Conservation (phyloP, 129 eudicot genomes). For the Mikania micrantha region DNA sequence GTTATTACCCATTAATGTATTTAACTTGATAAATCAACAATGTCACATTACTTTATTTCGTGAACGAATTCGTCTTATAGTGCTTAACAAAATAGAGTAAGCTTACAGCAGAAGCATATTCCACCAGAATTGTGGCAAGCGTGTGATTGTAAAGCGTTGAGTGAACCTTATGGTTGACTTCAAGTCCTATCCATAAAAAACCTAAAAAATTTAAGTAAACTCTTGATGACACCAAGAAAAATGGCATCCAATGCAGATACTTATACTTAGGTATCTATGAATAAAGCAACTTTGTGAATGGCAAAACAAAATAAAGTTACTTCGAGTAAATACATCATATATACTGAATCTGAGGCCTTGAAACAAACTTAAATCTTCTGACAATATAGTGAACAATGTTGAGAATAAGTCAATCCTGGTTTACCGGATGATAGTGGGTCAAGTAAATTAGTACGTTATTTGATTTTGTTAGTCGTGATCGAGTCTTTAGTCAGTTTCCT, state of each 20-base stretch:
- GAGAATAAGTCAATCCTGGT: too few relatives aligned
- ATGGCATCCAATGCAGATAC: neutral
- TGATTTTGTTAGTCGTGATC: too few relatives aligned
- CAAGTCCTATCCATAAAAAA: constrained; percentile 38
- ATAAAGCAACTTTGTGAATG: neutral
- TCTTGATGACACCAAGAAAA: neutral
- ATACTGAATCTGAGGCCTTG: neutral
- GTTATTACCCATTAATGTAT: neutral
- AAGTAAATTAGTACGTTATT: too few relatives aligned
- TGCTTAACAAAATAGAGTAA: neutral
- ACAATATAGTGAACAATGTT: too few relatives aligned
- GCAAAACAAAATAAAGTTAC: neutral
- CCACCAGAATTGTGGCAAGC: constrained; percentile 68
- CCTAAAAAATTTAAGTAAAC: neutral
- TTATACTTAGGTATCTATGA: neutral
- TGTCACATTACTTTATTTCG: neutral
- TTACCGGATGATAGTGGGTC: too few relatives aligned
- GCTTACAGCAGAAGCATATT: constrained; percentile 92
- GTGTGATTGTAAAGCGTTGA: constrained; percentile 60
- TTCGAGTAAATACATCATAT: neutral
- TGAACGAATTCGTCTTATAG: neutral
- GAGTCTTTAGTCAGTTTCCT: too few relatives aligned
- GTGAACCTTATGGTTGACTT: constrained; percentile 27
- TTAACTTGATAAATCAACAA: neutral
- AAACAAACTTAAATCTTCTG: neutral